Evolutionary conservation across 768 basidiomycete species (phyloP).

Genomic region (Boletus reticuloceps): DNA sequence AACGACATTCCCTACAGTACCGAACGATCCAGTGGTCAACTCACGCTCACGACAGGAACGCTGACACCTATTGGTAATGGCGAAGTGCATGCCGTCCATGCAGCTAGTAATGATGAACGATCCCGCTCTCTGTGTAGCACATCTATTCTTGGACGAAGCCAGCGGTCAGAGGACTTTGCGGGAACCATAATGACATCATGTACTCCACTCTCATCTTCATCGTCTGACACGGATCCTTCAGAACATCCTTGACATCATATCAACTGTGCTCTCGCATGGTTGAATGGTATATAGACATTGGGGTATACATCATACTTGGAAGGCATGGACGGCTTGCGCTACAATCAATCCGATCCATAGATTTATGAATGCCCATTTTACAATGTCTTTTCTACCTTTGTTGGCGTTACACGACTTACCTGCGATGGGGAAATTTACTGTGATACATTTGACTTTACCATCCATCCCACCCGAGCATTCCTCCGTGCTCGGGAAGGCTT

Average conservation of each 20-base stretch:
- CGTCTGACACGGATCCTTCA: slow-evolving; percentile 23
- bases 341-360: slow-evolving; percentile 19
- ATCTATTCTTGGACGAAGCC: slow-evolving; percentile 3
- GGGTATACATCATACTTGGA: slow-evolving; percentile 15
- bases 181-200: slow-evolving; percentile 19
- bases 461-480: neutral
- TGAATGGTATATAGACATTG: slow-evolving; percentile 14
- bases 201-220: slow-evolving; percentile 26
- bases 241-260: slow-evolving; percentile 30
- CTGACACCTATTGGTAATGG: slow-evolving; percentile 7
- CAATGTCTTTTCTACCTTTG: slow-evolving; percentile 12
- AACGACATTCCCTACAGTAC: slow-evolving; percentile 28
- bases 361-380: slow-evolving; percentile 20
- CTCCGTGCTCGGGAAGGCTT: neutral
- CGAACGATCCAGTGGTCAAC: slow-evolving; percentile 19
- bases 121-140: slow-evolving; percentile 2
- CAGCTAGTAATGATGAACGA: slow-evolving; percentile 11
- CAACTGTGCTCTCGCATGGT: slow-evolving; percentile 5
- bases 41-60: slow-evolving; percentile 16
- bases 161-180: slow-evolving; percentile 5
- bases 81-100: slow-evolving; percentile 7
- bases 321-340: slow-evolving; percentile 19
- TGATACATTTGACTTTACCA: slow-evolving; percentile 9
- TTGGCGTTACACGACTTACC: slow-evolving; percentile 5
- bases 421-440: slow-evolving; percentile 9